A percentile compares a stretch with the other conserved stretches of the same genome.
Evolutionary conservation across 768 basidiomycete genomes (phyloP).

Genomic region (Mrakia blollopis): DNA sequence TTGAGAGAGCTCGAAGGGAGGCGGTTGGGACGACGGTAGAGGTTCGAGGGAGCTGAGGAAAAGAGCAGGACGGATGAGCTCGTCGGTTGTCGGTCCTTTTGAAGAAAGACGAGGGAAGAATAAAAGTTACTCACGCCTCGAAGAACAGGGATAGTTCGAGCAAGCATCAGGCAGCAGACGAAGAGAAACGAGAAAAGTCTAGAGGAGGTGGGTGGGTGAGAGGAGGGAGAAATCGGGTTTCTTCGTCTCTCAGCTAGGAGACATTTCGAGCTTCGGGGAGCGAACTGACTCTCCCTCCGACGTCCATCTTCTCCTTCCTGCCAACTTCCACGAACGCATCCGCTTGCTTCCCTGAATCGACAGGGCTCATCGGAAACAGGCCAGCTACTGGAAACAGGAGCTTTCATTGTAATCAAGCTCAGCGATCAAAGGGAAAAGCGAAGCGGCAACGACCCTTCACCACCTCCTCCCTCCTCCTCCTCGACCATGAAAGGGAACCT

Average conservation of each 20-base stretch:
- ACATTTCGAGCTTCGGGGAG: not conserved
- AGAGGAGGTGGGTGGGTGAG: not conserved
- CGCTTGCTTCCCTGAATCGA: not conserved
- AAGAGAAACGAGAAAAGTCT: not conserved
- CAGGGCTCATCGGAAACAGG: not conserved
- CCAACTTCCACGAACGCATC: not conserved
- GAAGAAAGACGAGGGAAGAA: not conserved
- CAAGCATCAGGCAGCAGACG: constrained; percentile 1
- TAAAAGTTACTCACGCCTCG: not conserved
- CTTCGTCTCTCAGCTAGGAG: not conserved
- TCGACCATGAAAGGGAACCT: not conserved
- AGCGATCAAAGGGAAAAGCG: not conserved
- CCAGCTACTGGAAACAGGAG: not conserved
- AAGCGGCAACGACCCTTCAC: not conserved
- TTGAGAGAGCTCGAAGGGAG: constrained; percentile 14
- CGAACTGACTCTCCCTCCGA: not conserved
- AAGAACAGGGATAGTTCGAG: constrained; percentile 6
- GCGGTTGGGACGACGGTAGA: not conserved
- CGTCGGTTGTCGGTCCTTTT: not conserved
- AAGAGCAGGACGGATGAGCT: not conserved
- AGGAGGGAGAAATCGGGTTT: not conserved
- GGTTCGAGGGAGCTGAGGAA: constrained; percentile 1
- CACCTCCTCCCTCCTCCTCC: not conserved
- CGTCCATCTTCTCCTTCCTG: not conserved
- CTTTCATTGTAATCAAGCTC: not conserved